Evolutionary conservation across 257 asterid genomes (phyloP), one percentile per base, ranked within the genome.

Genomic region (Salvia rosmarinus): DNA sequence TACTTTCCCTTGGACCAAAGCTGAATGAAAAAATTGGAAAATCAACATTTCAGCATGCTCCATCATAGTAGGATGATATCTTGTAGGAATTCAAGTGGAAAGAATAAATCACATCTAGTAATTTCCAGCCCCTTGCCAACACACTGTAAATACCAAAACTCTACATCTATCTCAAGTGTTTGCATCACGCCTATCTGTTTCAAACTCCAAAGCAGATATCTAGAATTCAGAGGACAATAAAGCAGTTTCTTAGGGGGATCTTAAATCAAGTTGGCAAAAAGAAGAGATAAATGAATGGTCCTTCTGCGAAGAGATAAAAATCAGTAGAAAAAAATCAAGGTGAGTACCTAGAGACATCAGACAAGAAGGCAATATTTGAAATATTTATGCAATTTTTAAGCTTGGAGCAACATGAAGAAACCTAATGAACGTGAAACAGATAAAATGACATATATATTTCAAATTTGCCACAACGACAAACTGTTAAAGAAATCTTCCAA

Each of bases 1-100:
- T 95, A 81, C 98, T 95, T 77, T 91, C 98, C 75, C 98, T 87
- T 30, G 98, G 98, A 65, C 97, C 96, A 76, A 88, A 95, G 73
- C 98, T 93, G 80, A 60, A 72, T 35, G 51, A 21, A 30, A 75
- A 68, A 76, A 82, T 64, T 63, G 19, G 11, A 39, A 64, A 62
- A 54, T 58, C 37, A 59, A 64, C 42, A 40, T 19, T 55, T 67
- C 52, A 74, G 72, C 58, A 66, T 4, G 37, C 62, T 67, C 55
- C 57, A 52, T 32, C 4, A 17, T 14, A 72, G 71, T 6, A 39
- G 10, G 68, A 72, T 12, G 16, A 54, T 62, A 77, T 76, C 60
- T 20, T 64, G 66, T 75, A 70, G 78, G 17, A 80, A 34, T 50
- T n/a, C 13, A 71, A 72, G 30, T 5, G 50, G 32, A 55, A 68